Evolutionary conservation across 345 rosid species (phyloP), one percentile per base, ranked within the genome.

Genomic region (Dipteronia sinensis): DNA sequence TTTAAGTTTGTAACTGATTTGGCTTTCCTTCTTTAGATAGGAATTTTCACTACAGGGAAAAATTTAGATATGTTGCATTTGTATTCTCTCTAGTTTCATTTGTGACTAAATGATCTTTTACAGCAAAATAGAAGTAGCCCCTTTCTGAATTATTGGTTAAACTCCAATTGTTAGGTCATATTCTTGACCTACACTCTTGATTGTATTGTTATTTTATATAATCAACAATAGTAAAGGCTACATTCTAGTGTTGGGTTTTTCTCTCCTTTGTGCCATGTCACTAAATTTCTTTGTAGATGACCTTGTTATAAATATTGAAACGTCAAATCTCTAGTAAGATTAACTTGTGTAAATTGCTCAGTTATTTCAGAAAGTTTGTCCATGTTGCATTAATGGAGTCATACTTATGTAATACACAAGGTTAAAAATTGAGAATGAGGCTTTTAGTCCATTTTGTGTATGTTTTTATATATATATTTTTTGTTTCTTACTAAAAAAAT

Each of bases 241-340:
- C 40, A 11, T 20, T 55, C 3, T 6, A 53, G 55, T 55, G 63
- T 53, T 20, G 31, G 71, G 34, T 71, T 67, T 58, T 27, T 29
- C 42, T 61, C 29, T 31, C 44, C 23, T 73, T 62, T 20, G 40
- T 44, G 56, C 55, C 29, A 64, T 20, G 6, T 29, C 25, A 49
- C 23, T 11, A 22, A 58, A 34, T 76, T 62, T 81, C 15, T 69
- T 19, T 40, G 55, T 73, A 40, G 46, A 62, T 73, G 72, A 16
- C 34, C 56, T 66, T 3, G 38, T 67, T 53, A 38, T 67, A 38
- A 66, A 17, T 56, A 42, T 65, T 71, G 72, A 23, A 72, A 56
- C 5, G 22, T 72, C 34, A 56, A 44, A 6, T 25, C 34, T 44
- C 11, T 73, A 13, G 53, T 44, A 1, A 44, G 27, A 11, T 58